Evolutionary conservation across 2,329 filamentous ascomycete species (phyloP).

Genomic region (Ophiocordyceps sinensis): DNA sequence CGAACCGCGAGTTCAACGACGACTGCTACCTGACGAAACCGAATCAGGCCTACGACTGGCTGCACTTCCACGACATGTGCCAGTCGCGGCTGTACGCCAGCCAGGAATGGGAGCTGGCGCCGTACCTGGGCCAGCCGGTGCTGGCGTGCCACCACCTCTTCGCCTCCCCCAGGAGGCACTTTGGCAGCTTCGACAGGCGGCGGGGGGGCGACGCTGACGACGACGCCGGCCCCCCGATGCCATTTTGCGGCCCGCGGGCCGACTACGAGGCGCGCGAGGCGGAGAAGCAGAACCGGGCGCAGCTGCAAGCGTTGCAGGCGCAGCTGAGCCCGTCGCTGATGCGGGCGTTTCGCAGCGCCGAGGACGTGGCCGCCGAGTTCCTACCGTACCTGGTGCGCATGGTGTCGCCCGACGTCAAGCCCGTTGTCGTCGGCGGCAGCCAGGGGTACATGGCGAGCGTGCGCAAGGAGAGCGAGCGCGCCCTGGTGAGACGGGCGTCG

Average conservation of each 20-base stretch:
- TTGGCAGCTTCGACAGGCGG: slow-evolving; percentile 26
- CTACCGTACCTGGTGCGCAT: slow-evolving; percentile 75
- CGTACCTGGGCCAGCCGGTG: slow-evolving; percentile 75
- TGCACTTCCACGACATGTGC: slow-evolving; percentile 80
- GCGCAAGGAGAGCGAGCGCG: slow-evolving; percentile 70
- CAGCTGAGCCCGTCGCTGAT: slow-evolving; percentile 57
- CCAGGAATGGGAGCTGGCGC: slow-evolving; percentile 84
- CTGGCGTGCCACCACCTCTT: slow-evolving; percentile 89
- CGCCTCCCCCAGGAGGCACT: slow-evolving; percentile 49
- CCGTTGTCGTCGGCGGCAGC: slow-evolving; percentile 64
- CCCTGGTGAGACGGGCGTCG: slow-evolving; percentile 66
- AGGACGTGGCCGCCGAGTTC: slow-evolving; percentile 67
- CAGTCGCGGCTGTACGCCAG: slow-evolving; percentile 65
- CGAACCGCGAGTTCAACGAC: slow-evolving; percentile 80
- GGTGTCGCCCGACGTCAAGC: slow-evolving; percentile 79
- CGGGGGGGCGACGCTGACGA: slow-evolving; percentile 31
- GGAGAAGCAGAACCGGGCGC: slow-evolving; percentile 60
- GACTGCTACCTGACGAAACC: slow-evolving; percentile 86
- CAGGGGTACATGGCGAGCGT: slow-evolving; percentile 64
- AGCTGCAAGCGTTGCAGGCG: slow-evolving; percentile 59
- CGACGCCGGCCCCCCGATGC: slow-evolving; percentile 36
- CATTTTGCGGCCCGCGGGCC: slow-evolving; percentile 71
- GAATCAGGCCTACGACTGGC: slow-evolving; percentile 78
- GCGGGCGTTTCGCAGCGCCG: slow-evolving; percentile 64
- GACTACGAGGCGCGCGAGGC: slow-evolving; percentile 72